A percentile compares a stretch with the other conserved stretches of the same genome.
Evolutionary conservation across 1,284 basidiomycete species (phyloP).

Genomic region (Rhodotorula sp.): DNA sequence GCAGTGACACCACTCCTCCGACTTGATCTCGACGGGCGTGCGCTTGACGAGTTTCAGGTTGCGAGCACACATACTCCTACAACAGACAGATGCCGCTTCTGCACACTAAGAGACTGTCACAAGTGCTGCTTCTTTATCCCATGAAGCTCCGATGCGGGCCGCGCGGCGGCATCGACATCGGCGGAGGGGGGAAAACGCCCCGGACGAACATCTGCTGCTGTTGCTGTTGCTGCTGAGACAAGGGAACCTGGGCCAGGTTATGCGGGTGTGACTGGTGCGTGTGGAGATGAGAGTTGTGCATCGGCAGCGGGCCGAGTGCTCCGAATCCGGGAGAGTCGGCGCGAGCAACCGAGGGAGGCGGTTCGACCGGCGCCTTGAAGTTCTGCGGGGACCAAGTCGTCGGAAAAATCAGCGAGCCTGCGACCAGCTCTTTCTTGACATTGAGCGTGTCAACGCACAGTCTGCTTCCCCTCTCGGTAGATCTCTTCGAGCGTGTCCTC

Average conservation of each 20-base stretch:
- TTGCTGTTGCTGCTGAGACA: background rate
- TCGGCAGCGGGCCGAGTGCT: slow-evolving; percentile 22
- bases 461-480: slow-evolving; percentile 55
- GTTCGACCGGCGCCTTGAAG: slow-evolving; percentile 31
- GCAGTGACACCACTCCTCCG: background rate
- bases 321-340: slow-evolving; percentile 13
- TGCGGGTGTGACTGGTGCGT: background rate
- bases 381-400: slow-evolving; percentile 6
- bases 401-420: background rate
- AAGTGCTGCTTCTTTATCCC: background rate
- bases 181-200: slow-evolving; percentile 4
- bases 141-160: slow-evolving; percentile 6
- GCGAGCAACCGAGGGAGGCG: slow-evolving; percentile 5
- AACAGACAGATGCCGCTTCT: background rate
- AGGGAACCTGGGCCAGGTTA: background rate
- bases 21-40: background rate
- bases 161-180: slow-evolving; percentile 6
- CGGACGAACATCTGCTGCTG: slow-evolving; percentile 5
- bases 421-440: too few species aligned
- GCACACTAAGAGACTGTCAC: background rate
- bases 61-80: background rate
- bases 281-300: background rate
- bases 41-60: background rate
- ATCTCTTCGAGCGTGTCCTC: slow-evolving; percentile 80
- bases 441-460: slow-evolving; percentile 4